phyloP scores from a whole-genome alignment of 2,329 filamentous ascomycete species.

The Paraconiothyrium brasiliense region DNA sequence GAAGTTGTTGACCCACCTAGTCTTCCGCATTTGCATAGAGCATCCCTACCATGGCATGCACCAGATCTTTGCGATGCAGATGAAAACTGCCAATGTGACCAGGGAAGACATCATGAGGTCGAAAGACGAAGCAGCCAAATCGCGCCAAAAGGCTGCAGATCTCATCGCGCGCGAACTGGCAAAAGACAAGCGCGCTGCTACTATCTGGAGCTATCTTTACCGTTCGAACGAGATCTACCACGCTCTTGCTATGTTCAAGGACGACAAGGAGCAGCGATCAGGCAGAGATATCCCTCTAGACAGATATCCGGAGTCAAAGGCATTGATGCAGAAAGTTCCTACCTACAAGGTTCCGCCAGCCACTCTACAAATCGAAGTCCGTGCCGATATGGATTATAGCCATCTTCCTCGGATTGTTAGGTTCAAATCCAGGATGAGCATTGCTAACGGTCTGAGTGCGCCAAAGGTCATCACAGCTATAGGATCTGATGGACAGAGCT shows the following conservation, averaged over 20 bases:
- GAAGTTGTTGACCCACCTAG: constrained; percentile 73
- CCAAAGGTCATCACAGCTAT: constrained; percentile 91
- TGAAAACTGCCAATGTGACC: constrained; percentile 65
- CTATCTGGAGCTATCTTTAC: constrained; percentile 76
- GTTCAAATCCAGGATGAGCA: constrained; percentile 79
- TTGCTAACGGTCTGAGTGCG: constrained; percentile 89
- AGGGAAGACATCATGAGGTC: constrained; percentile 58
- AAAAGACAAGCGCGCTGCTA: constrained; percentile 59
- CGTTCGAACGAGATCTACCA: constrained; percentile 75
- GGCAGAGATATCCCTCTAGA: constrained; percentile 71
- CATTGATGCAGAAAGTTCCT: constrained; percentile 69
- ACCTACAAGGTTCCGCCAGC: constrained; percentile 82
- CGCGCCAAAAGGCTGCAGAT: constrained; percentile 77
- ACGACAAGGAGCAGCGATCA: constrained; percentile 72
- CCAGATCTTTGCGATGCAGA: constrained; percentile 79
- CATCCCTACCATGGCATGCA: constrained; percentile 98
- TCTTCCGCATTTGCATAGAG: constrained; percentile 85
- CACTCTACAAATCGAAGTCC: constrained; percentile 84
- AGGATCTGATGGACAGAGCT: constrained; percentile 78
- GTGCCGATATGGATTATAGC: constrained; percentile 77
- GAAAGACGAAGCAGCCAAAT: constrained; percentile 78
- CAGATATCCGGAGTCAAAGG: constrained; percentile 69
- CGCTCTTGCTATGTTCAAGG: constrained; percentile 70
- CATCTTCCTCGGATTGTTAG: constrained; percentile 76
- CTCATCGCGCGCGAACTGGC: constrained; percentile 71